Percentiles rank a stretch among this genome's conserved stretches.
Evolutionary conservation across 257 asterid species (phyloP).

Genomic region (Solanum megistacrolobum): DNA sequence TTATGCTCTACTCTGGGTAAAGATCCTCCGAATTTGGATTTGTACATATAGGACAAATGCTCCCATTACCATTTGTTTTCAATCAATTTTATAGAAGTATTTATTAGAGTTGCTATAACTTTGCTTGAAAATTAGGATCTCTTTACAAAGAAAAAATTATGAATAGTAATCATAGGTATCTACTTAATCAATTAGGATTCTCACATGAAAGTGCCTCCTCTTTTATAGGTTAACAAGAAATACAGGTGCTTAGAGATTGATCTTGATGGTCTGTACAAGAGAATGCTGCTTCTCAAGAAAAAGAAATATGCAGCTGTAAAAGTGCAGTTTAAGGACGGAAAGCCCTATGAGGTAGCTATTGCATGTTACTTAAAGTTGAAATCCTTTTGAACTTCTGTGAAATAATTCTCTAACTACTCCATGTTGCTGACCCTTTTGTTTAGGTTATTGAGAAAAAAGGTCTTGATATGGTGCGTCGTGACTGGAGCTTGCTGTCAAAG

Average conservation of each 20-base stretch:
- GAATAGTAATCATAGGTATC: neutral
- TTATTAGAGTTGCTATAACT: neutral
- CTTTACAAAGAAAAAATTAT: neutral
- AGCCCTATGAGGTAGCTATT: slow-evolving; percentile 54
- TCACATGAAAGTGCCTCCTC: neutral
- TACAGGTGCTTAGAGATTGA: slow-evolving; percentile 94
- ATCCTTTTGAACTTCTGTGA: neutral
- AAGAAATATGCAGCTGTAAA: slow-evolving; percentile 98
- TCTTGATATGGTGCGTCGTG: slow-evolving; percentile 98
- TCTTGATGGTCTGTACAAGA: slow-evolving; percentile 92
- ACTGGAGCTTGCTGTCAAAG: slow-evolving; percentile 97
- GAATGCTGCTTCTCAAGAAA: slow-evolving; percentile 95
- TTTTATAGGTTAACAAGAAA: slow-evolving; percentile 80
- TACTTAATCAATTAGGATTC: neutral
- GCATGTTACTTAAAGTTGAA: slow-evolving; percentile 1
- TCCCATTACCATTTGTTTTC: neutral
- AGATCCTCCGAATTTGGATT: neutral
- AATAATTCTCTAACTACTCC: neutral
- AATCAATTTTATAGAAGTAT: neutral
- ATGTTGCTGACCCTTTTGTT: neutral
- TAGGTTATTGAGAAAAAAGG: slow-evolving; percentile 94
- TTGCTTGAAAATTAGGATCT: neutral
- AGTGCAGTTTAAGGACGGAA: slow-evolving; percentile 74
- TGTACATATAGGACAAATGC: neutral
- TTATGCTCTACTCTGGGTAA: neutral